These are phyloP conservation scores for Diaporthe ampelina DNA, from an alignment of 2,329 filamentous ascomycete genomes.

Conservation along the genomic window DNA sequence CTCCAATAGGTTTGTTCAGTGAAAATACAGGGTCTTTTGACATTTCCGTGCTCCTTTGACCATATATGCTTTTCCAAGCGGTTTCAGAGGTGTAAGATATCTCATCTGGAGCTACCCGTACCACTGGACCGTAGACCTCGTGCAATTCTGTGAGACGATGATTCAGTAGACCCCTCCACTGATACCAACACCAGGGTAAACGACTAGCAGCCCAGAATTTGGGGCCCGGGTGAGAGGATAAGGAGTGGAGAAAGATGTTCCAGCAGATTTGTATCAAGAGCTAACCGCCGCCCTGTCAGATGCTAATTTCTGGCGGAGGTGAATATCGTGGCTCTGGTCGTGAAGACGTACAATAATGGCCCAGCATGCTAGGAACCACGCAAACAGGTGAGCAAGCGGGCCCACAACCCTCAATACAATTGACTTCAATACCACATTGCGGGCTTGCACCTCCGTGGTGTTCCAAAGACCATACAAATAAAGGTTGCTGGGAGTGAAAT, in stretches of 20 bases:
- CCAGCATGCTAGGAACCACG: background rate
- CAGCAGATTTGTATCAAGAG: background rate
- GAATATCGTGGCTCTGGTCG: background rate
- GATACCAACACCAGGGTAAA: slow-evolving; percentile 17
- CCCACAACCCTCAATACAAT: background rate
- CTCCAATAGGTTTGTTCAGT: background rate
- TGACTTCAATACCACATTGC: background rate
- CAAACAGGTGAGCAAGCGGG: background rate
- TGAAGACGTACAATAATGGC: background rate
- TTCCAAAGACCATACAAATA: background rate
- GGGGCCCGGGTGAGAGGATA: background rate
- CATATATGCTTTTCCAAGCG: slow-evolving; percentile 16
- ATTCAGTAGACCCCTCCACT: slow-evolving; percentile 6
- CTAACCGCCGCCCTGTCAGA: background rate
- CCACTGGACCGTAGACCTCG: background rate
- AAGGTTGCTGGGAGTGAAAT: background rate
- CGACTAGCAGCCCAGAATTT: slow-evolving; percentile 6
- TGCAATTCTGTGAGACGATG: background rate
- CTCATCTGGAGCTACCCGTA: slow-evolving; percentile 1
- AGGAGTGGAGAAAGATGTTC: background rate
- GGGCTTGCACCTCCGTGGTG: background rate
- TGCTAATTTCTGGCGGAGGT: background rate
- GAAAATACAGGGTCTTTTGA: background rate
- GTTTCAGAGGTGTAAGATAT: slow-evolving; percentile 8
- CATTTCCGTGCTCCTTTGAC: background rate